These are phyloP conservation scores for Zangia roseola DNA, from an alignment of 768 basidiomycete species.

Conservation along the genomic window DNA sequence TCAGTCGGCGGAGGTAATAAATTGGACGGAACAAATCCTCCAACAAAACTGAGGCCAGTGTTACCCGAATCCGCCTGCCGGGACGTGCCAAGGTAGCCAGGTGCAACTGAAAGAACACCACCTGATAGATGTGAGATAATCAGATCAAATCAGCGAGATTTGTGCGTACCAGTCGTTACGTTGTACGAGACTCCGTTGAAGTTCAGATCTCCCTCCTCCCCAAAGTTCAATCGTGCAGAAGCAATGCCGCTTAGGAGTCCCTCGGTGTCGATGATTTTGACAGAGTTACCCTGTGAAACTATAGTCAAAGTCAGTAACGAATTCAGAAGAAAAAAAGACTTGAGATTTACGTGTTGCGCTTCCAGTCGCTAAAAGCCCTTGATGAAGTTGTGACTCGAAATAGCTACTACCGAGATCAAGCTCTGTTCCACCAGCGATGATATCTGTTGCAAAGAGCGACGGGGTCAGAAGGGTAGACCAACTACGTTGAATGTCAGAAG, in stretches of 20 bases:
- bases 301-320: not conserved
- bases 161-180: slow-evolving; percentile 1
- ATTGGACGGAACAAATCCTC: slow-evolving; percentile 2
- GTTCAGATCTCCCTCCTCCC: not conserved
- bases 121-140: not conserved
- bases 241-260: slow-evolving; percentile 9
- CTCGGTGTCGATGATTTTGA: slow-evolving; percentile 7
- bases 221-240: slow-evolving; percentile 4
- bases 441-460: not conserved
- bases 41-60: not conserved
- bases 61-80: not conserved
- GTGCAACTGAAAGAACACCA: slow-evolving; percentile 1
- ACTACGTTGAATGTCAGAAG: not conserved
- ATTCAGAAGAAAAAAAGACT: not conserved
- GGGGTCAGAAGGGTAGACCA: slow-evolving; percentile 16
- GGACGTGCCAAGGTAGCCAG: too few species aligned
- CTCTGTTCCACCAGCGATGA: slow-evolving; percentile 1
- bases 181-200: slow-evolving; percentile 11
- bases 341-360: not conserved
- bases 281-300: not conserved
- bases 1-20: too few species aligned
- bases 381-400: not conserved
- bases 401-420: slow-evolving; percentile 1
- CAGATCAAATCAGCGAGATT: too few species aligned
- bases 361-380: not conserved